Conservation (phyloP, 1,284 basidiomycete species). For the Volvariella volvacea region DNA sequence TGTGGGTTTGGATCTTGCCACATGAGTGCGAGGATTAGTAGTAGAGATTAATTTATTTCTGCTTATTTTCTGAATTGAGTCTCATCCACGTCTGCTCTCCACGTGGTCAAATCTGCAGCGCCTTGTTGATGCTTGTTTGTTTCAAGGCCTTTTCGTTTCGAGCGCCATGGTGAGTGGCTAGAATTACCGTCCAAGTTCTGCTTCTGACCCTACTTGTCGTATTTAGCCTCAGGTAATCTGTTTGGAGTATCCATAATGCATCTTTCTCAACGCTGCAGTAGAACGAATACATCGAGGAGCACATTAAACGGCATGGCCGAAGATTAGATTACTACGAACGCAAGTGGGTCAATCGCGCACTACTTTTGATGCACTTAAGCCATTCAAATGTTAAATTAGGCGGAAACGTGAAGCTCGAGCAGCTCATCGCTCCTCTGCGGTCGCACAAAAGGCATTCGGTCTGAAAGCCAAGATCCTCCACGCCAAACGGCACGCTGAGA, state of each 20-base stretch:
- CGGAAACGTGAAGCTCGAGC: conserved; percentile 92
- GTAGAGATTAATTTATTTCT: conserved; percentile 9
- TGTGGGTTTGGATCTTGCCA: conserved; percentile 57
- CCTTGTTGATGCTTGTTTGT: conserved; percentile 24
- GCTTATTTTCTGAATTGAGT: too few relatives aligned
- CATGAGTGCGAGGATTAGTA: conserved; percentile 37
- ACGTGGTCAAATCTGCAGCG: conserved; percentile 13
- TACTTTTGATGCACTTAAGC: conserved; percentile 2
- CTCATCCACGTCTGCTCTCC: conserved; percentile 4
- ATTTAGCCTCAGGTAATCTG: conserved; percentile 60
- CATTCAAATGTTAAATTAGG: conserved; percentile 34
- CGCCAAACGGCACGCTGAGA: conserved; percentile 93
- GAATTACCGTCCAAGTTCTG: conserved; percentile 3
- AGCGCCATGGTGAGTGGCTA: conserved; percentile 45
- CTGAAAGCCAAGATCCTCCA: conserved; percentile 98
- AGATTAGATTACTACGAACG: conserved; percentile 82
- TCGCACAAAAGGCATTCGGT: conserved; percentile 93
- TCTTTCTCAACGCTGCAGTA: conserved; percentile 21
- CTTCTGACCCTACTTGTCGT: conserved; percentile 12
- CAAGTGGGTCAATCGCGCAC: conserved; percentile 45
- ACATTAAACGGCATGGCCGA: conserved; percentile 82
- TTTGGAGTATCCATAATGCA: background rate
- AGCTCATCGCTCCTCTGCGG: conserved; percentile 82
- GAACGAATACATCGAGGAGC: conserved; percentile 92
- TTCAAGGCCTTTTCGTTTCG: conserved; percentile 15